A percentile compares a stretch with the other conserved stretches of the same genome.
These are phyloP conservation scores for Vitis hybrid DNA, from an alignment of 177 flowering plant genomes.

Conservation along the genomic window DNA sequence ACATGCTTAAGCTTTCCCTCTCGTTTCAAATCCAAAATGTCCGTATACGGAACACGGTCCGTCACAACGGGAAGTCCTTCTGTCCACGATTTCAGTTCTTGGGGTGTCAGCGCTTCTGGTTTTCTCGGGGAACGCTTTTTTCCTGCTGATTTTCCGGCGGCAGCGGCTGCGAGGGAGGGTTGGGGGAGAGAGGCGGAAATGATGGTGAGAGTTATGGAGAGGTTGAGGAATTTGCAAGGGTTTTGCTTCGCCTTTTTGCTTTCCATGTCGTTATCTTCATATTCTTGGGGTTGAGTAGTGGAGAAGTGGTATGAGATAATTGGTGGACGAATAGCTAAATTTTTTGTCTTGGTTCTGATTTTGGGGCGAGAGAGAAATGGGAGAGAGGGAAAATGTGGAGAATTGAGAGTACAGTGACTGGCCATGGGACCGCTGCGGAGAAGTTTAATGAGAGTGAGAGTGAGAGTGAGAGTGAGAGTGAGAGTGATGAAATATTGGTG, in stretches of 20 bases:
- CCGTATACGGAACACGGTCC: slow-evolving; percentile 64
- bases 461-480: too few relatives aligned
- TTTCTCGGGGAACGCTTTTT: slow-evolving; percentile 42
- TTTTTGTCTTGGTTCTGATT: too few relatives aligned
- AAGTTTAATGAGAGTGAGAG: too few relatives aligned
- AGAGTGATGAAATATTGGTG: background rate
- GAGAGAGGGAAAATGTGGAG: background rate
- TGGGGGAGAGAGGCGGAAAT: slow-evolving; percentile 60
- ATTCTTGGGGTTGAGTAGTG: background rate
- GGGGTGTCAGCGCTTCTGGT: slow-evolving; percentile 57
- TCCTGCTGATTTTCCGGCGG: slow-evolving; percentile 22
- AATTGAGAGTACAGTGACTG: background rate
- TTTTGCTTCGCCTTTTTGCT: slow-evolving; percentile 9
- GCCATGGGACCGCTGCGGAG: background rate
- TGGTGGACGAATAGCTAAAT: too few relatives aligned
- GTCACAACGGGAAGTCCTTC: slow-evolving; percentile 59
- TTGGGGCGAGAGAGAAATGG: background rate
- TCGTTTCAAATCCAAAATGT: slow-evolving; percentile 53
- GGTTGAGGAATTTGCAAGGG: slow-evolving; percentile 31
- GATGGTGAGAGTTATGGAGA: slow-evolving; percentile 66
- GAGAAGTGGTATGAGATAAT: background rate
- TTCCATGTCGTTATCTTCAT: slow-evolving; percentile 9
- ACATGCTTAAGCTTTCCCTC: slow-evolving; percentile 78
- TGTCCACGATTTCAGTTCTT: slow-evolving; percentile 69
- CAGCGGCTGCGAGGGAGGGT: slow-evolving; percentile 38